These are phyloP conservation scores for Abrus pulchellus DNA, from an alignment of 306 rosid genomes.

Conservation along the genomic window DNA sequence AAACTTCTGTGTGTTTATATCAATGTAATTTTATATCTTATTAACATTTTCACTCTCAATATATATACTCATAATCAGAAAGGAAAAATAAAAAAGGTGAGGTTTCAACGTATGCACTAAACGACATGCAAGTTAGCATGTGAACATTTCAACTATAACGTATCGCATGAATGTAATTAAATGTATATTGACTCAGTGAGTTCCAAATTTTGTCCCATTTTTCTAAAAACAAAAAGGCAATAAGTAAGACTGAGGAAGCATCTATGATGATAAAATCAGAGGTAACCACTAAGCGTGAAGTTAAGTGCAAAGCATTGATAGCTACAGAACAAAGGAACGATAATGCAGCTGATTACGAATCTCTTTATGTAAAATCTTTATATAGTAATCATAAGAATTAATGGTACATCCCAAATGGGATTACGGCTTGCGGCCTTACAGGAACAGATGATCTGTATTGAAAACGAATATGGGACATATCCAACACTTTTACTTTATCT, in stretches of 20 bases:
- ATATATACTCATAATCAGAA: too few species aligned
- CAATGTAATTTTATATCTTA: too few species aligned
- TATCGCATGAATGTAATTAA: not conserved
- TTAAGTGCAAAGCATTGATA: slow-evolving; percentile 6
- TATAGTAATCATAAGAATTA: not conserved
- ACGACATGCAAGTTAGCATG: not conserved
- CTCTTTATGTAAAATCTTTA: not conserved
- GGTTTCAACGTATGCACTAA: not conserved
- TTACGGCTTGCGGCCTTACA: too few species aligned
- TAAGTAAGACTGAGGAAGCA: not conserved
- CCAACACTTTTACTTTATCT: not conserved
- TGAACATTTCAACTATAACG: not conserved
- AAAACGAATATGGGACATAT: too few species aligned
- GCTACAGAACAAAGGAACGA: not conserved
- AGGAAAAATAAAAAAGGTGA: not conserved
- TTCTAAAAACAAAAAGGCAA: too few species aligned
- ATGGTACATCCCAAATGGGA: not conserved
- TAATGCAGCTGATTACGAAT: not conserved
- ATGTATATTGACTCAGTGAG: not conserved
- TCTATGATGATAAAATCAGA: not conserved
- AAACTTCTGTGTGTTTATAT: too few species aligned
- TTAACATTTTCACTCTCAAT: too few species aligned
- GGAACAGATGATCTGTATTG: too few species aligned
- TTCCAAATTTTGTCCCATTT: not conserved
- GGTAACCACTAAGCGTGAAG: not conserved